Conservation (phyloP, 2,329 filamentous ascomycete species). For the Plenodomus lindquistii region DNA sequence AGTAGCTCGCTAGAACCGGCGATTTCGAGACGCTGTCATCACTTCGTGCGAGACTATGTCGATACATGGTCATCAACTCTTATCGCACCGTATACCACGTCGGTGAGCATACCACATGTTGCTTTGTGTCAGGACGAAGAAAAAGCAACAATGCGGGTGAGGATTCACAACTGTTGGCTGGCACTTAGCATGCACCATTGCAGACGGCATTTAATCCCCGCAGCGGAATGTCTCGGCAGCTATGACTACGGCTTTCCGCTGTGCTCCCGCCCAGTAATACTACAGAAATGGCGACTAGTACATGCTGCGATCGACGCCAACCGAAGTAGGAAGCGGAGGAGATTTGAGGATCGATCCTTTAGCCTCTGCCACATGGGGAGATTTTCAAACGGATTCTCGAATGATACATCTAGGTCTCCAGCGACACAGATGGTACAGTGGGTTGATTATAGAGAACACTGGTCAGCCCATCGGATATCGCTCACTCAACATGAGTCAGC, state of each 20-base stretch:
- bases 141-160: too few species aligned
- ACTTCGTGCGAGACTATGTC: slow-evolving; percentile 17
- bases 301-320: background rate
- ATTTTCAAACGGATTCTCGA: too few species aligned
- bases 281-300: background rate
- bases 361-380: too few species aligned
- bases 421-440: background rate
- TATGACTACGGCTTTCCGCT: background rate
- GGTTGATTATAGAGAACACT: too few species aligned
- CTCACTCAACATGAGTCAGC: too few species aligned
- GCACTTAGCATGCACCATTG: background rate
- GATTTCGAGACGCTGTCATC: slow-evolving; percentile 27
- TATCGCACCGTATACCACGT: slow-evolving; percentile 15
- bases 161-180: too few species aligned
- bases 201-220: background rate
- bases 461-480: too few species aligned
- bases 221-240: background rate
- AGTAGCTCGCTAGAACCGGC: slow-evolving; percentile 22
- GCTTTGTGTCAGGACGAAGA: too few species aligned
- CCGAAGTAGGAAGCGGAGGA: background rate
- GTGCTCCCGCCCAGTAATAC: background rate
- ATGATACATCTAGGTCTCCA: background rate
- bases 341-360: too few species aligned
- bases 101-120: slow-evolving; percentile 5
- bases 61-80: slow-evolving; percentile 8